Percentiles rank a stretch among this genome's conserved stretches.
Conservation (phyloP, 805 yeast species). For the Candida yuanshanica region DNA sequence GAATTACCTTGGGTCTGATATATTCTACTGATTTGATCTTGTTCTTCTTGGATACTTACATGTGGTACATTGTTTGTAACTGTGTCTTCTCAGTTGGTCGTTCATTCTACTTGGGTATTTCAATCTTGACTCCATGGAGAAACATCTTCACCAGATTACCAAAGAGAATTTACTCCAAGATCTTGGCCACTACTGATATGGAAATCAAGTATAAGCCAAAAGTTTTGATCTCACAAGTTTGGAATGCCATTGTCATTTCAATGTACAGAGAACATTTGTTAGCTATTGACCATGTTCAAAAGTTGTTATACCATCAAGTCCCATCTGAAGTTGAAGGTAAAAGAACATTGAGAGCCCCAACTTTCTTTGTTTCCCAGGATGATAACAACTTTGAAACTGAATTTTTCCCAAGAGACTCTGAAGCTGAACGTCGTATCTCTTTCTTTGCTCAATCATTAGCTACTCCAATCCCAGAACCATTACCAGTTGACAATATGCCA, state of each 20-base stretch:
- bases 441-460: slow-evolving; percentile 99
- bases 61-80: slow-evolving; percentile 97
- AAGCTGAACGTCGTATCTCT: slow-evolving; percentile 98
- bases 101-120: slow-evolving; percentile 97
- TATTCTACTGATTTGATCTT: slow-evolving; percentile 84
- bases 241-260: slow-evolving; percentile 98
- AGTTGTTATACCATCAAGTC: slow-evolving; percentile 94
- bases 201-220: slow-evolving; percentile 98
- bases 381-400: slow-evolving; percentile 89
- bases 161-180: slow-evolving; percentile 97
- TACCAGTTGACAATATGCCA: slow-evolving; percentile 99
- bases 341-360: slow-evolving; percentile 97
- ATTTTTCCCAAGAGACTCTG: slow-evolving; percentile 94
- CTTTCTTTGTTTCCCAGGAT: slow-evolving; percentile 97
- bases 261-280: slow-evolving; percentile 99
- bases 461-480: slow-evolving; percentile 97
- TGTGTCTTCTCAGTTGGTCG: slow-evolving; percentile 95
- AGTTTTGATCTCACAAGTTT: slow-evolving; percentile 94
- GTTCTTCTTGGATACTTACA: slow-evolving; percentile 97
- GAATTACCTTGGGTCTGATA: slow-evolving; percentile 89
- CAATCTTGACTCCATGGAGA: slow-evolving; percentile 99
- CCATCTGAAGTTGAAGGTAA: slow-evolving; percentile 98
- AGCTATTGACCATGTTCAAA: slow-evolving; percentile 98
- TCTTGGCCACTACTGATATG: slow-evolving; percentile 97
- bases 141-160: slow-evolving; percentile 96